A percentile compares a stretch with the other conserved stretches of the same genome.
These are phyloP conservation scores for Dryas alaskensis DNA, from an alignment of 306 rosid species.

Conservation along the genomic window DNA sequence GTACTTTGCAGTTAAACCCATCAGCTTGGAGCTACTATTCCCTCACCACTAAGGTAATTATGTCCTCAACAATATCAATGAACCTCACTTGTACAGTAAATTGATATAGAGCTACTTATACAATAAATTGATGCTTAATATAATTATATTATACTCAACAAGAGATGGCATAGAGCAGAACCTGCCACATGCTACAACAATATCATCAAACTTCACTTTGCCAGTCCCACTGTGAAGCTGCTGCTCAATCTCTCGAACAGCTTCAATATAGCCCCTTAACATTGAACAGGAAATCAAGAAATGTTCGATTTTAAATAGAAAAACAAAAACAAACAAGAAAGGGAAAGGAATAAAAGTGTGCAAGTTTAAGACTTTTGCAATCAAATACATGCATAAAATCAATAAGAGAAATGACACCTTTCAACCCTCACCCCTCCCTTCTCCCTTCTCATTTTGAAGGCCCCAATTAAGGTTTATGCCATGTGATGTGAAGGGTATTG, in stretches of 20 bases:
- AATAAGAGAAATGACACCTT: background rate
- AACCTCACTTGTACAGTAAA: too few relatives aligned
- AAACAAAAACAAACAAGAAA: background rate
- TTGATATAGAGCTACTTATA: too few relatives aligned
- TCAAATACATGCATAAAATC: background rate
- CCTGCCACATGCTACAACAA: conserved; percentile 98
- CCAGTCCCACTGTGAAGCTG: conserved; percentile 55
- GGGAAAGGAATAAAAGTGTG: too few relatives aligned
- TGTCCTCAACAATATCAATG: too few relatives aligned
- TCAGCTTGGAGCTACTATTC: too few relatives aligned
- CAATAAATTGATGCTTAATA: too few relatives aligned
- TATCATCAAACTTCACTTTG: conserved; percentile 68
- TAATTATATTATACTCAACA: background rate
- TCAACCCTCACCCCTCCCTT: background rate
- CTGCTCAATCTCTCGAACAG: conserved; percentile 74
- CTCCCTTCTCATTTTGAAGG: background rate
- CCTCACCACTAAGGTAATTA: too few relatives aligned
- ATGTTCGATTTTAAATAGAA: background rate
- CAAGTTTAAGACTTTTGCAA: too few relatives aligned
- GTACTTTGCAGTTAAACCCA: too few relatives aligned
- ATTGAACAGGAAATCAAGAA: conserved; percentile 11
- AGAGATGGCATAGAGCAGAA: conserved; percentile 36
- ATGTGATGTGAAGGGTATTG: background rate
- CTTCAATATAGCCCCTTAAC: conserved; percentile 85
- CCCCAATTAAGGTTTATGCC: background rate